These are phyloP conservation scores for Colletotrichum lentis DNA, from an alignment of 2,329 filamentous ascomycete genomes.

Conservation along the genomic window DNA sequence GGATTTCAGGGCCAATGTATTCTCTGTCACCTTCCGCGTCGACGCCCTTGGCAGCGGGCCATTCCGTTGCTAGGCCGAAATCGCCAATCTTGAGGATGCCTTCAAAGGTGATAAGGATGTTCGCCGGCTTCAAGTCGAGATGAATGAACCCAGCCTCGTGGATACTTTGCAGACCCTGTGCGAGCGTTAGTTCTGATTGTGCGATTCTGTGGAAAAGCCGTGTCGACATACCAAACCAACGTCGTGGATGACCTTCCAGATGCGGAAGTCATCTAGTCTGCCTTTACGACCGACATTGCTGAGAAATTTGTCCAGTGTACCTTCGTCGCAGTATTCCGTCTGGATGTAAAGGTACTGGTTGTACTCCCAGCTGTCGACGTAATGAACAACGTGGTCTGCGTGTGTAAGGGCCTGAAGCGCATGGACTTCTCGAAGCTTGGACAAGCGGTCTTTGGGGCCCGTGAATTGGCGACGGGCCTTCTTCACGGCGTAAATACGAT, in stretches of 20 bases:
- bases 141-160: constrained; percentile 89
- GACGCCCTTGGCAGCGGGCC: constrained; percentile 78
- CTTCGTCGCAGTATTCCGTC: constrained; percentile 95
- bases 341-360: constrained; percentile 91
- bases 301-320: constrained; percentile 86
- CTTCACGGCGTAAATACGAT: constrained; percentile 87
- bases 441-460: constrained; percentile 80
- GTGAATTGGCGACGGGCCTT: constrained; percentile 84
- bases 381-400: constrained; percentile 85
- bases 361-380: constrained; percentile 88
- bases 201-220: neutral
- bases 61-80: constrained; percentile 81
- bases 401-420: constrained; percentile 79
- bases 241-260: constrained; percentile 97
- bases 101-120: constrained; percentile 82
- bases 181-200: constrained; percentile 43
- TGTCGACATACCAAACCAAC: constrained; percentile 73
- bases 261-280: constrained; percentile 93
- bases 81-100: constrained; percentile 86
- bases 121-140: constrained; percentile 85
- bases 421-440: constrained; percentile 84
- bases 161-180: constrained; percentile 85
- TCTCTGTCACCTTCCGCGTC: constrained; percentile 95
- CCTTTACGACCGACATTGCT: constrained; percentile 83
- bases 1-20: constrained; percentile 93